Evolutionary conservation across 768 basidiomycete species (phyloP).

Genomic region (Gloeopeniophorella convolvens): DNA sequence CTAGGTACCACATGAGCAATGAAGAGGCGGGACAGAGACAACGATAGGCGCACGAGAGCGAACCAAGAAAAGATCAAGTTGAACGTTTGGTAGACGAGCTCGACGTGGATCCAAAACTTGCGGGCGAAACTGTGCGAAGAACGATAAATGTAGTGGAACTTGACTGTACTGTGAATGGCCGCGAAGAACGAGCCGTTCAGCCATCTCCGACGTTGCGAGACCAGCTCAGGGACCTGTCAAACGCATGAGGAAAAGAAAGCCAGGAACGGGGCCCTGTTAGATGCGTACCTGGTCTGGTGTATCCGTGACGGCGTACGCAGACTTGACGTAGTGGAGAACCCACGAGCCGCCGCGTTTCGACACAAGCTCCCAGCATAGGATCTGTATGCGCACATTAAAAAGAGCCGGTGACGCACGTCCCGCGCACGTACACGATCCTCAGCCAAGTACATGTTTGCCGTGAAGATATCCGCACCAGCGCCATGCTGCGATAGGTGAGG

Average conservation of each 20-base stretch:
- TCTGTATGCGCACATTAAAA: slow-evolving; percentile 35
- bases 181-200: slow-evolving; percentile 99
- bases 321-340: slow-evolving; percentile 95
- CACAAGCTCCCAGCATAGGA: slow-evolving; percentile 96
- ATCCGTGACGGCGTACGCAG: slow-evolving; percentile 87
- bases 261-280: neutral
- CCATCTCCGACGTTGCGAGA: slow-evolving; percentile 94
- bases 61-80: slow-evolving; percentile 95
- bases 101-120: slow-evolving; percentile 93
- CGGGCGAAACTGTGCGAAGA: slow-evolving; percentile 74
- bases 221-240: slow-evolving; percentile 76
- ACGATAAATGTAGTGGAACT: slow-evolving; percentile 94
- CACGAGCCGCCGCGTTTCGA: slow-evolving; percentile 88
- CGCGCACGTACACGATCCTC: slow-evolving; percentile 64
- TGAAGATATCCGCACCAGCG: slow-evolving; percentile 84
- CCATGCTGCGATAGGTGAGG: slow-evolving; percentile 46
- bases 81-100: slow-evolving; percentile 85
- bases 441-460: slow-evolving; percentile 94
- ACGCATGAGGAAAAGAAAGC: neutral
- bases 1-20: slow-evolving; percentile 24
- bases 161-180: slow-evolving; percentile 82
- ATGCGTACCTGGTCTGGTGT: slow-evolving; percentile 77
- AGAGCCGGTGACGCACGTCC: neutral
- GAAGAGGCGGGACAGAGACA: neutral
- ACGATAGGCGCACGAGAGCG: slow-evolving; percentile 49